Percentiles rank a stretch among this genome's conserved stretches.
Evolutionary conservation across 106 monocot species (phyloP).

Genomic region (Vanilla planifolia): DNA sequence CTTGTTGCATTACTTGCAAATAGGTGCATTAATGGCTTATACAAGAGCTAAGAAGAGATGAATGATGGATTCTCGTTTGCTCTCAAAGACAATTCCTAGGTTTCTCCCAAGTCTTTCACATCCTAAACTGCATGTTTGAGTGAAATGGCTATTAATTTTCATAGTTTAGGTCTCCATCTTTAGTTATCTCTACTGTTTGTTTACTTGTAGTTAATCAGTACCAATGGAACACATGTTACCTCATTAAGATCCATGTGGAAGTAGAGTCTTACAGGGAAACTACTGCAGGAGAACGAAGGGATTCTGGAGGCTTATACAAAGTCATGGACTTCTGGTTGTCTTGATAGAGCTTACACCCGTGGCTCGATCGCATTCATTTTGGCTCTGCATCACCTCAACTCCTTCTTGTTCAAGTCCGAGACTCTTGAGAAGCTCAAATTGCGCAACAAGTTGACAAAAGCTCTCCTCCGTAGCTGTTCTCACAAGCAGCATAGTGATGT

Average conservation of each 20-base stretch:
- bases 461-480: slow-evolving; percentile 64
- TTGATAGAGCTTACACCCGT: slow-evolving; percentile 62
- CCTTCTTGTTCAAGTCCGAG: slow-evolving; percentile 45
- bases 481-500: slow-evolving; percentile 59
- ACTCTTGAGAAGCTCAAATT: slow-evolving; percentile 28
- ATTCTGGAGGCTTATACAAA: slow-evolving; percentile 81
- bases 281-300: slow-evolving; percentile 60
- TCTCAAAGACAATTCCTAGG: too few relatives aligned
- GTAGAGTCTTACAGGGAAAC: neutral
- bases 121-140: neutral
- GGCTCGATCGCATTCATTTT: slow-evolving; percentile 54
- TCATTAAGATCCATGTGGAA: neutral
- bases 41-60: too few relatives aligned
- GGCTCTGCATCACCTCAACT: slow-evolving; percentile 73
- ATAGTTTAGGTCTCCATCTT: too few relatives aligned
- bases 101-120: too few relatives aligned
- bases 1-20: neutral
- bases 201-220: too few relatives aligned
- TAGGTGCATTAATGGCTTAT: too few relatives aligned
- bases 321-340: slow-evolving; percentile 69
- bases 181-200: too few relatives aligned
- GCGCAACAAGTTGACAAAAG: slow-evolving; percentile 60
- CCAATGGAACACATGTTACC: neutral
- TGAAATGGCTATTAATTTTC: too few relatives aligned
- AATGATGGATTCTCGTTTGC: too few relatives aligned